Conservation (phyloP, 768 basidiomycete genomes). For the Cubamyces sp. region DNA sequence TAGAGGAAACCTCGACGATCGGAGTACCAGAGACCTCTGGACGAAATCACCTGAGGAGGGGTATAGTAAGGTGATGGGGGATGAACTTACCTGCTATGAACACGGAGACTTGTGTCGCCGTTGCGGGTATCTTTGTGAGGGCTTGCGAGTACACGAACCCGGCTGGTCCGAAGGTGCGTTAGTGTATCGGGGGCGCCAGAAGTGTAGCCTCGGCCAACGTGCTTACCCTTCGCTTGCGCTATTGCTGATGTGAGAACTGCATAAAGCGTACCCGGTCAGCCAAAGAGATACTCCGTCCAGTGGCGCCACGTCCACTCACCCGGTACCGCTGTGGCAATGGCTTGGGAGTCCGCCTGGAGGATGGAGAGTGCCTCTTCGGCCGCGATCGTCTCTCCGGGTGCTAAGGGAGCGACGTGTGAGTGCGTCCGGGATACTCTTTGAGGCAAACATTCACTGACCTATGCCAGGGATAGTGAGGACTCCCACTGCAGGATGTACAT, state of each 20-base stretch:
- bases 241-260: too few species aligned
- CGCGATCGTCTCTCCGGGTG: background rate
- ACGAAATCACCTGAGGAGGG: background rate
- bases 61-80: background rate
- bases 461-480: background rate
- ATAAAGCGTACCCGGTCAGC: too few species aligned
- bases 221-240: background rate
- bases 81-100: conserved; percentile 21
- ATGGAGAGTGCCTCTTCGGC: conserved; percentile 2
- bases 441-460: background rate
- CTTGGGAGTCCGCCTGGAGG: conserved; percentile 9
- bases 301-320: background rate
- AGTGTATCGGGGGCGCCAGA: too few species aligned
- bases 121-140: conserved; percentile 21
- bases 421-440: background rate
- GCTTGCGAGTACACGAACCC: conserved; percentile 22
- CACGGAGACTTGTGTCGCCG: conserved; percentile 24
- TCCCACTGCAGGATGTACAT: too few species aligned
- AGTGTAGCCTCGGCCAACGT: too few species aligned
- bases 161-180: conserved; percentile 7
- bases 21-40: conserved; percentile 26
- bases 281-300: too few species aligned
- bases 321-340: background rate
- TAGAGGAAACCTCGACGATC: conserved; percentile 29
- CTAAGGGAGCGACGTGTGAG: background rate